Percentiles rank a stretch among this genome's conserved stretches.
These are phyloP conservation scores for Viola pubescens DNA, from an alignment of 441 rosid species.

Conservation along the genomic window DNA sequence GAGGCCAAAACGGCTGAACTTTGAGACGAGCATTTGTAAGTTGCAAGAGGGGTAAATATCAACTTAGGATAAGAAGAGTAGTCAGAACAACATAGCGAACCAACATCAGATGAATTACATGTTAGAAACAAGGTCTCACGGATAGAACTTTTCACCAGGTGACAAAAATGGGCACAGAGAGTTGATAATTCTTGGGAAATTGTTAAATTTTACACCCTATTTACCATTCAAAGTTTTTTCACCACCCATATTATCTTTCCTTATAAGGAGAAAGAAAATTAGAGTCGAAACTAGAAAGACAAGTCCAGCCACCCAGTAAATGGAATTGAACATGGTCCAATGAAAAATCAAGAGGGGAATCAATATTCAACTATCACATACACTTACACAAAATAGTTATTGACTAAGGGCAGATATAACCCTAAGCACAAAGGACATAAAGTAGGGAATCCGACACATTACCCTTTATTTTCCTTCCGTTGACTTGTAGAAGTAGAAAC, in stretches of 20 bases:
- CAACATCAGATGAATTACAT: too few species aligned
- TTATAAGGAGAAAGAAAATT: background rate
- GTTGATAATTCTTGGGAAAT: background rate
- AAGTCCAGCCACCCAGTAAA: background rate
- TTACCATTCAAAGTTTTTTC: background rate
- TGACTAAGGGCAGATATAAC: background rate
- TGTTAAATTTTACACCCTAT: background rate
- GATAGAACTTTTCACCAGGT: too few species aligned
- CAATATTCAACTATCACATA: slow-evolving; percentile 7
- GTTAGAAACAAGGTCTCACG: too few species aligned
- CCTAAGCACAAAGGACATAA: slow-evolving; percentile 3
- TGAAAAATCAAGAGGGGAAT: slow-evolving; percentile 1
- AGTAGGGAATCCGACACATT: slow-evolving; percentile 19
- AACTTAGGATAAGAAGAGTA: too few species aligned
- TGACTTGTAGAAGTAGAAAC: slow-evolving; percentile 32
- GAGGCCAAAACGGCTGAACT: too few species aligned
- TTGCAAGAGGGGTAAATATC: too few species aligned
- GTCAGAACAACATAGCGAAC: too few species aligned
- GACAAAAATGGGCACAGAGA: too few species aligned
- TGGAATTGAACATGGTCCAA: slow-evolving; percentile 4
- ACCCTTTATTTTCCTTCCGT: slow-evolving; percentile 63
- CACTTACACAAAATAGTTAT: slow-evolving; percentile 6
- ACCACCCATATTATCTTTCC: background rate
- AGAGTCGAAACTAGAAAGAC: background rate
- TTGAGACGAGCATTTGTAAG: too few species aligned